Conservation (phyloP, 495 filamentous ascomycete genomes). For the Aspergillus ostianus region DNA sequence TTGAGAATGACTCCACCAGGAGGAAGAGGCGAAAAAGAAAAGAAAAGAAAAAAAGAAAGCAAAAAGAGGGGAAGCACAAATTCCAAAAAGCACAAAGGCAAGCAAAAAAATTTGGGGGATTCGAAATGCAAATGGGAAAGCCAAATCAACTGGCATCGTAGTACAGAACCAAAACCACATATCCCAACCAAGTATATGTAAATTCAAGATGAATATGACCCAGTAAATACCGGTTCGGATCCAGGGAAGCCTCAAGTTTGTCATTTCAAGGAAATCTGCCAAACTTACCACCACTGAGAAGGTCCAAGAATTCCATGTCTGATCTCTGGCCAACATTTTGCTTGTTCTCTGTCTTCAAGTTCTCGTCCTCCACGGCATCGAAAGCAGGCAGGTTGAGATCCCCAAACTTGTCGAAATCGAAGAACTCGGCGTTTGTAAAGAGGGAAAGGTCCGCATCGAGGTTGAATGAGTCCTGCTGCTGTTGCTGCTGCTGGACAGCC, state of each 20-base stretch:
- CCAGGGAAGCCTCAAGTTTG: slow-evolving; percentile 3
- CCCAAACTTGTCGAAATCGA: slow-evolving; percentile 73
- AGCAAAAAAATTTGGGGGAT: neutral
- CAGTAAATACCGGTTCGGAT: neutral
- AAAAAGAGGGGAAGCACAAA: neutral
- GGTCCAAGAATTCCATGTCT: slow-evolving; percentile 47
- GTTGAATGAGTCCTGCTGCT: slow-evolving; percentile 55
- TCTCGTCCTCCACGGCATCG: slow-evolving; percentile 33
- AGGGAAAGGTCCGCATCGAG: slow-evolving; percentile 76
- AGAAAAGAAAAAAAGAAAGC: neutral
- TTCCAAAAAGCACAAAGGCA: neutral
- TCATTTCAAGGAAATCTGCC: slow-evolving; percentile 6
- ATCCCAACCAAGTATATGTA: neutral
- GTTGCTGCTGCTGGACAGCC: slow-evolving; percentile 51
- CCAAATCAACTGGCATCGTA: neutral
- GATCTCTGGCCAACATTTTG: slow-evolving; percentile 23
- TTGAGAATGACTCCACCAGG: neutral
- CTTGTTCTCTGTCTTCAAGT: slow-evolving; percentile 20
- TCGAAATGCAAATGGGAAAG: neutral
- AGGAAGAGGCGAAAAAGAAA: neutral
- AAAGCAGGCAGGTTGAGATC: slow-evolving; percentile 41
- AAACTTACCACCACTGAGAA: slow-evolving; percentile 41
- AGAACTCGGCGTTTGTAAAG: slow-evolving; percentile 93
- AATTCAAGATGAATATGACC: neutral
- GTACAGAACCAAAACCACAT: neutral